Evolutionary conservation across 2,329 filamentous ascomycete genomes (phyloP), one percentile per base, ranked within the genome.

Genomic region (Paracorniculantispora psalliotae): DNA sequence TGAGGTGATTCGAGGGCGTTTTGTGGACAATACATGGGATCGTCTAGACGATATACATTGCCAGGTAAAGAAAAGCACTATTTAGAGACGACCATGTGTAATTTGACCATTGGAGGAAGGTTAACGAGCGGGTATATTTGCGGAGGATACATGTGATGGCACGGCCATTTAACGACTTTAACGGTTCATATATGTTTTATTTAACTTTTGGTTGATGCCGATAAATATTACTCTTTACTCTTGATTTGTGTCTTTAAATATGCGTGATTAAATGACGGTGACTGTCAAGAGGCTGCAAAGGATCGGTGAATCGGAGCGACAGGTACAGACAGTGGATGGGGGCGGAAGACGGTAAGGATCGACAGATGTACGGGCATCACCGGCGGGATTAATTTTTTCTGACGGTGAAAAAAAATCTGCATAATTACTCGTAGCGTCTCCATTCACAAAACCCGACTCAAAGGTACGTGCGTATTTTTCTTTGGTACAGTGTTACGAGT

Each of bases 171-270:
- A 50, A 57, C 37, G 54, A 57, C 46, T 43, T 57, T 30, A 48
- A 56, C 54, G 54, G 30, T 49, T 50, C 37, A 57, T 57, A 50
- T 50, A n/a, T 43, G 13, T 33, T 30, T 57, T 41, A 57, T 57
- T 50, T 48, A 48, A 23, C 12, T 35, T 35, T 41, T 49, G 44
- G 46, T 50, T 43, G 35, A 57, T 41, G 37, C 17, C 12, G n/a
- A 49, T 33, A 30, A 37, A 48, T 41, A 28, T 37, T 30, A 17
- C 21, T 51, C 41, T 44, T n/a, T n/a, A 4, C 12, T 23, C 21
- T 25, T 15, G 30, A 6, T 6, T 33, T 33, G 6, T 44, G 9
- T 44, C 2, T 23, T 44, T 23, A 3, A 13, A 21, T 2, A 21
- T 25, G 41, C 41, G 41, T 44, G 19, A 44, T 43, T 43, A 23